Evolutionary conservation across 352 stramenopile genomes (phyloP), one percentile per base, ranked within the genome.

Genomic region (Pythium guiyangense): DNA sequence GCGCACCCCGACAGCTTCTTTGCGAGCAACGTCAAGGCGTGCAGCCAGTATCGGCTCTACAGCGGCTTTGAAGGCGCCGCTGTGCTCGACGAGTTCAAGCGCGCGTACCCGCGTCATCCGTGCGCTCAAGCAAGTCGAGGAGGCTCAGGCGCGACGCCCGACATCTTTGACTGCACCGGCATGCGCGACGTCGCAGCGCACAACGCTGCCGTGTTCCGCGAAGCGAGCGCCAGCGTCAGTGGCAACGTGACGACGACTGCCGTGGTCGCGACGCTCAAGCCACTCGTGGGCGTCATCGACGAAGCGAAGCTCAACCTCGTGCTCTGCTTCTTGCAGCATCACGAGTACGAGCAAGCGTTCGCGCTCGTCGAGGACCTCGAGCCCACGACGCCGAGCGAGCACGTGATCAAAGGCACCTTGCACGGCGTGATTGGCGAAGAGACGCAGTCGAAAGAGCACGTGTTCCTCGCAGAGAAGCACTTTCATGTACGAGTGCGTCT

Each of bases 21-120:
- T n/a, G 82, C 78, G 9, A 70, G n/a, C 15, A 92, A 92, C 53
- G 59, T 92, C 42, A 82, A 82, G 53, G 82, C 79, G 20, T 81
- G 79, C 49, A 77, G 72, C 57, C 68, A 84, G 49, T 92, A 77
- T 49, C 69, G 66, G 0, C 60, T 89, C 8, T 86, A 86, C 39
- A 78, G 70, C n/a, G 72, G 72, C 1, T 54, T 65, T 11, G 76
- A 84, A 35, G 77, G 77, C 1, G 77, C 88, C 34, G 61, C 82
- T 15, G 92, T 98, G 55, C 76, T 98, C 0, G 88, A 96, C 34
- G 75, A 73, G 40, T 85, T 97, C 25, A 71, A 62, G 2, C 72
- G 88, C 26, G 64, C 73, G 14, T 74, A 74, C 49, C 73, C 73
- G 1, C 63, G 56, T 0, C 73, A 88, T n/a, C 61, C 71, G 4